phyloP scores from a whole-genome alignment of 345 rosid species.

The Linum tenue region DNA sequence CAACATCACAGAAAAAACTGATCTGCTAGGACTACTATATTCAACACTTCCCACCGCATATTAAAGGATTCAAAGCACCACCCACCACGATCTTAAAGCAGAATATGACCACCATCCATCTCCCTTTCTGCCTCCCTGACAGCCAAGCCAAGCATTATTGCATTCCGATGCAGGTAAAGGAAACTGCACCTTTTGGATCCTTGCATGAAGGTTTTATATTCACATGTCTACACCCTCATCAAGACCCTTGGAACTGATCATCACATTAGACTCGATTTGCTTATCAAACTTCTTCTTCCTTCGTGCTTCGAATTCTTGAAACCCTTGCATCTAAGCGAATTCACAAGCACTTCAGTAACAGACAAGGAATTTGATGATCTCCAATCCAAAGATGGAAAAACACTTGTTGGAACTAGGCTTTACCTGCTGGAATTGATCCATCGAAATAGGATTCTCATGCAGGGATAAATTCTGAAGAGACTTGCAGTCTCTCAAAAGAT shows the following conservation, averaged over 20 bases:
- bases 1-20: too few relatives aligned
- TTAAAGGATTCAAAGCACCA: too few relatives aligned
- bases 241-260: constrained; percentile 90
- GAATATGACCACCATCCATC: too few relatives aligned
- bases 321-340: constrained; percentile 72
- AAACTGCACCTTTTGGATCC: too few relatives aligned
- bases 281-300: constrained; percentile 92
- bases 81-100: too few relatives aligned
- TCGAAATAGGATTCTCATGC: constrained; percentile 78
- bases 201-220: not conserved
- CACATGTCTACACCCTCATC: constrained; percentile 83
- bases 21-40: too few relatives aligned
- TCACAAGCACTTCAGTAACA: not conserved
- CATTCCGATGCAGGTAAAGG: too few relatives aligned
- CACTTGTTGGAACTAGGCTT: constrained; percentile 13
- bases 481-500: constrained; percentile 71
- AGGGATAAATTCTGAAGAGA: constrained; percentile 79
- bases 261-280: constrained; percentile 91
- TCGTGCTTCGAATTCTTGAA: constrained; percentile 77
- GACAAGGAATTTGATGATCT: not conserved
- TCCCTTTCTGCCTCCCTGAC: too few relatives aligned
- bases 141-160: too few relatives aligned
- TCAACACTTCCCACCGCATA: too few relatives aligned
- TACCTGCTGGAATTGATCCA: constrained; percentile 95
- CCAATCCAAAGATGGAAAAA: not conserved